Percentiles rank a stretch among this genome's conserved stretches.
Evolutionary conservation across 306 rosid species (phyloP).

Genomic region (Rosa lucieae): DNA sequence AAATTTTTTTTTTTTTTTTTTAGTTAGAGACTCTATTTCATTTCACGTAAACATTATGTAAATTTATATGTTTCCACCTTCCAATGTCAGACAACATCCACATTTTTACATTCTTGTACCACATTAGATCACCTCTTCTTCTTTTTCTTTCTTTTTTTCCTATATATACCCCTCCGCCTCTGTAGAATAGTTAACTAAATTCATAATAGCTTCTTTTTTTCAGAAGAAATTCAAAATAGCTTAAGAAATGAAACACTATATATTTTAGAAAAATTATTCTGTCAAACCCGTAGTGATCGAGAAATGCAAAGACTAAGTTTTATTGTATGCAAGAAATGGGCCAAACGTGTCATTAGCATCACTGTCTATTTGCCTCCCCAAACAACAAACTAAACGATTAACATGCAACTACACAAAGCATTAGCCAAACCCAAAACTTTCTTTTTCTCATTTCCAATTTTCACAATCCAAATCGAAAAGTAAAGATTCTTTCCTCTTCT

Average conservation of each 20-base stretch:
- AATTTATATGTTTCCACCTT: too few species aligned
- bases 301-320: not conserved
- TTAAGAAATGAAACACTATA: not conserved
- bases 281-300: not conserved
- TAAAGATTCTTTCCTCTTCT: conserved; percentile 14
- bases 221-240: not conserved
- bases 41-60: too few species aligned
- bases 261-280: not conserved
- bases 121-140: too few species aligned
- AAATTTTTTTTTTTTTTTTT: too few species aligned
- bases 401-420: not conserved
- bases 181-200: not conserved
- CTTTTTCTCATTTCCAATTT: conserved; percentile 17
- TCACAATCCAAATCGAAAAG: conserved; percentile 3
- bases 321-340: not conserved
- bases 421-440: conserved; percentile 18
- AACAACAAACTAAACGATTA: conserved; percentile 7
- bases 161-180: not conserved
- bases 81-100: too few species aligned
- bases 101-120: too few species aligned
- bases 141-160: too few species aligned
- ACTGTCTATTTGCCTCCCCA: not conserved
- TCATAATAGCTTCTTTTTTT: not conserved
- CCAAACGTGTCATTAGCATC: conserved; percentile 11
- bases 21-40: too few species aligned